These are phyloP conservation scores for Pyrenophora tritici-repentis DNA, from an alignment of 2,329 filamentous ascomycete species.

Conservation along the genomic window DNA sequence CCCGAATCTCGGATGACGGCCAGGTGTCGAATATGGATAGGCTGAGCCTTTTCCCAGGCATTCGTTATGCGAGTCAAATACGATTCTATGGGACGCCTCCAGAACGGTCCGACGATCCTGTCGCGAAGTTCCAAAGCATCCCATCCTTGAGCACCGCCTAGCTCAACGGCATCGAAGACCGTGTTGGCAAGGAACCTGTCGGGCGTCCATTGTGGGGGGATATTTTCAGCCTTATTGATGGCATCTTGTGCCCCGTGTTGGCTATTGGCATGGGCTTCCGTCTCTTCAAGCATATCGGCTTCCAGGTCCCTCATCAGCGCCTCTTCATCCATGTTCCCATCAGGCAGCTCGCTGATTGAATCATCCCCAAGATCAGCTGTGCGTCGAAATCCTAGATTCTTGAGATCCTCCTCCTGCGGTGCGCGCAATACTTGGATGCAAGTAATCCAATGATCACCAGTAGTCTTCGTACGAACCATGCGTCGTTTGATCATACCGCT, in stretches of 20 bases:
- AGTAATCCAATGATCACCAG: constrained; percentile 35
- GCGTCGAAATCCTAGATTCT: constrained; percentile 39
- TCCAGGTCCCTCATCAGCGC: constrained; percentile 41
- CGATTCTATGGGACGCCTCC: constrained; percentile 60
- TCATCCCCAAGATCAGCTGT: constrained; percentile 18
- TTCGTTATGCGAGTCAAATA: constrained; percentile 59
- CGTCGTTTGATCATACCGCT: constrained; percentile 49
- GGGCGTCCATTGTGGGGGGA: constrained; percentile 60
- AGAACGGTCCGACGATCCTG: constrained; percentile 56
- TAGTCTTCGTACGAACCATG: constrained; percentile 37
- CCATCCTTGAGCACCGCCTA: constrained; percentile 55
- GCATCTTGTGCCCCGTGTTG: constrained; percentile 10
- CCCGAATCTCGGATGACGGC: constrained; percentile 61
- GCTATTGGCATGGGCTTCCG: constrained; percentile 25
- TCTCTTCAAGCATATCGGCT: constrained; percentile 33
- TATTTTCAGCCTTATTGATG: constrained; percentile 35
- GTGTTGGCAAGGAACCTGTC: constrained; percentile 58
- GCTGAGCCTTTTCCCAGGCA: constrained; percentile 63
- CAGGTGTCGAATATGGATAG: constrained; percentile 61
- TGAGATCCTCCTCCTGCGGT: constrained; percentile 41
- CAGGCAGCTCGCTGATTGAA: constrained; percentile 26
- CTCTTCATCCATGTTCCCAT: constrained; percentile 40
- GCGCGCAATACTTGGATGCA: constrained; percentile 51
- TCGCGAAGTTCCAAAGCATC: constrained; percentile 52
- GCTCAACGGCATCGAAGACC: constrained; percentile 56